Percentiles rank a stretch among this genome's conserved stretches.
Evolutionary conservation across 495 filamentous ascomycete genomes (phyloP).

Genomic region (Aspergillus haitiensis): DNA sequence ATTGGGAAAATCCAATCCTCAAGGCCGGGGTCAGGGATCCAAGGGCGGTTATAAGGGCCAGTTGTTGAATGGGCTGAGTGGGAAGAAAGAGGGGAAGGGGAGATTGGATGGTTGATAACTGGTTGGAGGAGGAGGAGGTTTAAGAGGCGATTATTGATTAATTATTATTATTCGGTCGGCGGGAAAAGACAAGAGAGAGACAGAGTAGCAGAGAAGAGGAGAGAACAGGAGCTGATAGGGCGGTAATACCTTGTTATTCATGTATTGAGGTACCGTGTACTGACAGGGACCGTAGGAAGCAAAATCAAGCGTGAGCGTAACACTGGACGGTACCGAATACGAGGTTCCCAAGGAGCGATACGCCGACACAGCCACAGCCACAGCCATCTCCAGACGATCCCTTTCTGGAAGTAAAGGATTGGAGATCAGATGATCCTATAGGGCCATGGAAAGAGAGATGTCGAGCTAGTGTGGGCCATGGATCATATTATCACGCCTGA

Average conservation of each 20-base stretch:
- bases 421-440: background rate
- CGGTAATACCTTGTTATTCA: background rate
- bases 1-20: constrained; percentile 1
- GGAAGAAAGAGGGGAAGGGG: constrained; percentile 5
- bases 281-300: background rate
- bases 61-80: background rate
- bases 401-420: background rate
- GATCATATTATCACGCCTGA: background rate
- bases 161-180: background rate
- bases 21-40: background rate
- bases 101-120: background rate
- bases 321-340: constrained; percentile 14
- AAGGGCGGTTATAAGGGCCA: background rate
- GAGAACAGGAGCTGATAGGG: background rate
- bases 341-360: background rate
- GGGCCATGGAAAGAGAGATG: background rate
- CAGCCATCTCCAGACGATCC: constrained; percentile 4
- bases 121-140: background rate
- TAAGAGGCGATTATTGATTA: constrained; percentile 1
- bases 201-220: background rate
- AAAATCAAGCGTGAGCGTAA: constrained; percentile 14
- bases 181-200: constrained; percentile 9
- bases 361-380: constrained; percentile 17
- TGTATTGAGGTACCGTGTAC: background rate
- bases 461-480: background rate